Evolutionary conservation across 192 early-diverging fungal genomes (phyloP).

Genomic region (Pecoramyces ruminantium): DNA sequence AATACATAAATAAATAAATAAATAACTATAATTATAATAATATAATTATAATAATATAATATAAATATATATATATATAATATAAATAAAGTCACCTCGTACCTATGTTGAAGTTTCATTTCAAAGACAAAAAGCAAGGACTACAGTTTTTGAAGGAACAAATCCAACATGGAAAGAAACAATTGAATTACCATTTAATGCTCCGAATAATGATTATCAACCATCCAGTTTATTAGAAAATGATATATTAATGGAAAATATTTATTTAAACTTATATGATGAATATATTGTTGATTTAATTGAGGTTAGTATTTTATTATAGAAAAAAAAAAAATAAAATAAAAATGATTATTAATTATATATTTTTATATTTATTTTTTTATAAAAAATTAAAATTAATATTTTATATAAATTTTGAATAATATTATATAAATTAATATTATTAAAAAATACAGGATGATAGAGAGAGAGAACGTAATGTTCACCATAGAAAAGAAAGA

Average conservation of each 20-base stretch:
- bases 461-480: slow-evolving; percentile 15
- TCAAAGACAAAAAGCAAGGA: slow-evolving; percentile 16
- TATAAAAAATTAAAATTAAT: too few relatives aligned
- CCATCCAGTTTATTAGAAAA: slow-evolving; percentile 17
- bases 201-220: slow-evolving; percentile 15
- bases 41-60: too few relatives aligned
- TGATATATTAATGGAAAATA: slow-evolving; percentile 17
- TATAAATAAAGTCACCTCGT: not conserved
- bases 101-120: slow-evolving; percentile 30
- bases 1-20: too few relatives aligned
- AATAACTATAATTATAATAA: too few relatives aligned
- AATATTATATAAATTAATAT: too few relatives aligned
- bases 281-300: slow-evolving; percentile 27
- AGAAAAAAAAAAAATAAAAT: too few relatives aligned
- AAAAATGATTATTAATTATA: too few relatives aligned
- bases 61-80: not conserved
- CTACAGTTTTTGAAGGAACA: slow-evolving; percentile 17
- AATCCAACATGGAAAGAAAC: slow-evolving; percentile 42
- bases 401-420: too few relatives aligned
- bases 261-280: slow-evolving; percentile 39
- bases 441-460: too few relatives aligned
- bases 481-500: slow-evolving; percentile 24
- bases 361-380: too few relatives aligned
- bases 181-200: slow-evolving; percentile 13
- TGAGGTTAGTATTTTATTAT: slow-evolving; percentile 9